These are phyloP conservation scores for Pyrenula massariospora DNA, from an alignment of 495 filamentous ascomycete species.

Conservation along the genomic window DNA sequence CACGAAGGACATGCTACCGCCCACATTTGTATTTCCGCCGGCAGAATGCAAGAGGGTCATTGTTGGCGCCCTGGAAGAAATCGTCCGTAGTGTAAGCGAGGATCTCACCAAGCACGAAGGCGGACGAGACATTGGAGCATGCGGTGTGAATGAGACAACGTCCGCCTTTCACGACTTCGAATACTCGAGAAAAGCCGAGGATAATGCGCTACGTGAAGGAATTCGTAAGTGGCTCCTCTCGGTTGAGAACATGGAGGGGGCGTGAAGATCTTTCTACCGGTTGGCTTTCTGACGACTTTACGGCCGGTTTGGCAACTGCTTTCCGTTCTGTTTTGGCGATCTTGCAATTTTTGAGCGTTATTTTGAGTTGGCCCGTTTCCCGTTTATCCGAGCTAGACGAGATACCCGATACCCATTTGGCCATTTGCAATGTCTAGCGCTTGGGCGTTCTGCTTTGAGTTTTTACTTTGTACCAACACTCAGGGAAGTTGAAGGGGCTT, in stretches of 20 bases:
- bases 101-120: constrained; percentile 34
- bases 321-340: neutral
- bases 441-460: neutral
- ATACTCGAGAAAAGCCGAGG: constrained; percentile 24
- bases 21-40: constrained; percentile 37
- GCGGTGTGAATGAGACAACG: constrained; percentile 5
- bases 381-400: neutral
- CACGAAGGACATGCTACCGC: constrained; percentile 17
- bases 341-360: neutral
- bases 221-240: constrained; percentile 52
- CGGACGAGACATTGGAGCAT: constrained; percentile 1
- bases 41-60: constrained; percentile 50
- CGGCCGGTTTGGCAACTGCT: neutral
- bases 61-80: constrained; percentile 51
- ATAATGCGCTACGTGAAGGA: constrained; percentile 52
- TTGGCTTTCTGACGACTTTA: neutral
- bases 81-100: constrained; percentile 47
- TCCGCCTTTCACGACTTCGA: constrained; percentile 22
- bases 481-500: too few relatives aligned
- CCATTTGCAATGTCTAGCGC: neutral
- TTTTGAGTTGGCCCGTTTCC: neutral
- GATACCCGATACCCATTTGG: neutral
- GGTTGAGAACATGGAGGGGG: constrained; percentile 33
- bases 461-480: too few relatives aligned
- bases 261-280: neutral